Conservation (phyloP, 257 asterid genomes). For the Thymus quinquecostatus region DNA sequence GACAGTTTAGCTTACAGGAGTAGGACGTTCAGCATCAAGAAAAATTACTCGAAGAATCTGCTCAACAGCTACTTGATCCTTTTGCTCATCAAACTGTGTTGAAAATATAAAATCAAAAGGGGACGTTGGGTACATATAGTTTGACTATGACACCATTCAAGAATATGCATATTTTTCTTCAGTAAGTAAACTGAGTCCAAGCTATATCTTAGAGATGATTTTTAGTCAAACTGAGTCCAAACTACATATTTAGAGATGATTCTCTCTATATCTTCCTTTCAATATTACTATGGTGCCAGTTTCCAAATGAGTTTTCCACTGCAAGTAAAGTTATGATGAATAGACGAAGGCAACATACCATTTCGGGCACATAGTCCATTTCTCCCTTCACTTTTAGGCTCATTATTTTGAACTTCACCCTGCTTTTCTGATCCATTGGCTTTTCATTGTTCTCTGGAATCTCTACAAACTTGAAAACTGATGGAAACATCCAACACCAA, state of each 20-base stretch:
- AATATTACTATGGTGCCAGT: neutral
- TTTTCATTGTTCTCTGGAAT: constrained; percentile 91
- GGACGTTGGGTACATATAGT: constrained; percentile 25
- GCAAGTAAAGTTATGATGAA: constrained; percentile 8
- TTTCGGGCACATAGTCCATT: constrained; percentile 89
- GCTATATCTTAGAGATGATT: no score
- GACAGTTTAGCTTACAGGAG: constrained; percentile 60
- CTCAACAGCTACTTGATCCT: constrained; percentile 90
- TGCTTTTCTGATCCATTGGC: constrained; percentile 87
- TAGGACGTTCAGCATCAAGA: constrained; percentile 76
- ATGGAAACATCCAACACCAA: constrained; percentile 35
- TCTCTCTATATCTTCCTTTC: neutral
- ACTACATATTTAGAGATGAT: neutral
- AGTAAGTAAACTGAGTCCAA: neutral
- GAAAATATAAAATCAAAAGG: constrained; percentile 17
- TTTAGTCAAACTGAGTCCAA: neutral
- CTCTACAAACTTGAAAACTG: constrained; percentile 97
- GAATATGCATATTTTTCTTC: neutral
- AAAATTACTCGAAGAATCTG: constrained; percentile 87
- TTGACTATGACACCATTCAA: constrained; percentile 8
- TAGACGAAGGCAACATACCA: constrained; percentile 58
- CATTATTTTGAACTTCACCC: constrained; percentile 94
- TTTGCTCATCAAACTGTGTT: constrained; percentile 87
- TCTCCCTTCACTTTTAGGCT: constrained; percentile 90
- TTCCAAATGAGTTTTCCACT: neutral